phyloP scores from a whole-genome alignment of 169 alveolate genomes.

The Eimeria praecox region DNA sequence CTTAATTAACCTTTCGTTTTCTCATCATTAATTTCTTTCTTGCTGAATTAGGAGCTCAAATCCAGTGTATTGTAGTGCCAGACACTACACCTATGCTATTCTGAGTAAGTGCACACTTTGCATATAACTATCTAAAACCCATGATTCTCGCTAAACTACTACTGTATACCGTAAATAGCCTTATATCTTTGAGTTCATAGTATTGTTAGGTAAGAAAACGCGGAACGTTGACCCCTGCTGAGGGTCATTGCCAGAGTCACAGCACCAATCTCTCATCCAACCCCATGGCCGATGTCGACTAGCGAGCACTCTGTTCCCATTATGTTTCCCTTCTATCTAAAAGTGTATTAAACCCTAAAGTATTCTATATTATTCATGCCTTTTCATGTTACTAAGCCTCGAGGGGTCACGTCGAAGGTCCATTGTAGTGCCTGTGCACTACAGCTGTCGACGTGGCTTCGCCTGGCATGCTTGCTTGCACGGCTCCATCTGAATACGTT shows the following conservation, averaged over 20 bases:
- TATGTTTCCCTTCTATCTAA: background rate
- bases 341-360: background rate
- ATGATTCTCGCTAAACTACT: background rate
- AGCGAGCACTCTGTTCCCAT: background rate
- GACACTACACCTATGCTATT: background rate
- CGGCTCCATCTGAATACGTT: too few relatives aligned
- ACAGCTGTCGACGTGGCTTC: too few relatives aligned
- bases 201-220: background rate
- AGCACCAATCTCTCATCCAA: constrained; percentile 1
- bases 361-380: background rate
- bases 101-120: background rate
- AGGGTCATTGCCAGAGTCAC: constrained; percentile 3
- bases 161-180: background rate
- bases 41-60: too few relatives aligned
- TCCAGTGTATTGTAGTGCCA: too few relatives aligned
- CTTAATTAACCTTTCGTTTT: too few relatives aligned
- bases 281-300: background rate
- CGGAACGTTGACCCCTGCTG: constrained; percentile 7
- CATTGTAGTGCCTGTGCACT: too few relatives aligned
- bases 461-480: too few relatives aligned
- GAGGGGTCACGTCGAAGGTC: too few relatives aligned
- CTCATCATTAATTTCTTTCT: too few relatives aligned
- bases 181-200: background rate
- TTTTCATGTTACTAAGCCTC: background rate
- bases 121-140: background rate